Percentiles rank a stretch among this genome's conserved stretches.
These are phyloP conservation scores for Cryptococcus sp. DNA, from an alignment of 1,284 basidiomycete genomes.

Conservation along the genomic window DNA sequence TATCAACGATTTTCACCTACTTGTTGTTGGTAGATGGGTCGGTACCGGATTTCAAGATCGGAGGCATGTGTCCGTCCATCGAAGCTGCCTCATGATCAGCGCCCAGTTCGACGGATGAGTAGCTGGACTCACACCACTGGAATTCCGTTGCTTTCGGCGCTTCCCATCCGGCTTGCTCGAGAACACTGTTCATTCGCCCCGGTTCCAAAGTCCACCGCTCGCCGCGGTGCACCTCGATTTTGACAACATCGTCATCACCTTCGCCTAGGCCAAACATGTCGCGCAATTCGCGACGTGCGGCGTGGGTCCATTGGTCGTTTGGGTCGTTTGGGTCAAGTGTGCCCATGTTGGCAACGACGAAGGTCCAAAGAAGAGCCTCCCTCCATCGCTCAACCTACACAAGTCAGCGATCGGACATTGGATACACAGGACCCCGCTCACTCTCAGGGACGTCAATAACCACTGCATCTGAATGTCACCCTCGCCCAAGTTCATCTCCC, in stretches of 20 bases:
- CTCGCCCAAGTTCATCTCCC: constrained; percentile 39
- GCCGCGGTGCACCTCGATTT: constrained; percentile 44
- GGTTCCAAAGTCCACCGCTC: constrained; percentile 41
- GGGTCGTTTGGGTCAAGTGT: constrained; percentile 4
- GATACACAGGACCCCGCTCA: constrained; percentile 7
- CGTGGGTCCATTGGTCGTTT: constrained; percentile 31
- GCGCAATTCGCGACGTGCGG: constrained; percentile 31
- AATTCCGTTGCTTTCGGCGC: constrained; percentile 41
- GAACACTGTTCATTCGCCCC: constrained; percentile 29
- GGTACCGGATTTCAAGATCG: constrained; percentile 23
- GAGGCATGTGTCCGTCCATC: constrained; percentile 48
- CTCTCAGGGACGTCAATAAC: constrained; percentile 39
- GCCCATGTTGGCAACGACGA: constrained; percentile 43
- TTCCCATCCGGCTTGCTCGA: constrained; percentile 42
- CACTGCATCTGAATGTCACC: constrained; percentile 50
- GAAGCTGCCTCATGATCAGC: constrained; percentile 24
- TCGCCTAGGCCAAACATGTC: constrained; percentile 36
- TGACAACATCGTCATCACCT: constrained; percentile 34
- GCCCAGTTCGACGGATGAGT: not conserved
- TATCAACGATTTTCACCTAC: constrained; percentile 9
- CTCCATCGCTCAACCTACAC: constrained; percentile 48
- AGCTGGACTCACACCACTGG: constrained; percentile 33
- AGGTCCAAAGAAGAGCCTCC: constrained; percentile 51
- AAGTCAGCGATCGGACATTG: not conserved
- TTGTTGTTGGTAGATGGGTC: constrained; percentile 18